Conservation (phyloP, 2,329 filamentous ascomycete species). For the Fusarium transvaalense region DNA sequence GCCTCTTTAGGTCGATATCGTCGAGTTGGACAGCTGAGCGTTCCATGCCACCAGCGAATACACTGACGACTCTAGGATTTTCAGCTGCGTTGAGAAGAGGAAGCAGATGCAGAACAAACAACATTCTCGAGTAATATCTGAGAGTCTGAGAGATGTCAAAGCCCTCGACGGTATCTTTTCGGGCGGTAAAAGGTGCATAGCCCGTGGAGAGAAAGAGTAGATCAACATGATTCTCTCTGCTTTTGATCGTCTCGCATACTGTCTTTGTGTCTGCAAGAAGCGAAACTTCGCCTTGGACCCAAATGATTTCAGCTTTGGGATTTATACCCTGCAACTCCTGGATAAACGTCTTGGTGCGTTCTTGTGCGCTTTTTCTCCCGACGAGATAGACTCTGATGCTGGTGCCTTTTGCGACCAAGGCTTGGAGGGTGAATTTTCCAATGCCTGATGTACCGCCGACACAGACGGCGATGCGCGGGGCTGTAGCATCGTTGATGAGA, state of each 20-base stretch:
- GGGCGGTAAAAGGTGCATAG: slow-evolving; percentile 57
- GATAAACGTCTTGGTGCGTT: slow-evolving; percentile 51
- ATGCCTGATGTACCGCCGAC: slow-evolving; percentile 62
- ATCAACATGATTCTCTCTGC: slow-evolving; percentile 56
- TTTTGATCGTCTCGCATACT: slow-evolving; percentile 55
- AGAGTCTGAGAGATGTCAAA: slow-evolving; percentile 57
- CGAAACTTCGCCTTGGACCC: slow-evolving; percentile 59
- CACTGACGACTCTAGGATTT: slow-evolving; percentile 45
- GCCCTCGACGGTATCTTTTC: slow-evolving; percentile 57
- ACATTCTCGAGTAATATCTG: slow-evolving; percentile 59
- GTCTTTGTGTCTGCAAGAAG: slow-evolving; percentile 58
- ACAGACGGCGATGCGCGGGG: slow-evolving; percentile 58
- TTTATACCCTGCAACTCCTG: slow-evolving; percentile 54
- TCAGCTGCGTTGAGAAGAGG: slow-evolving; percentile 53
- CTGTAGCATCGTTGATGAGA: slow-evolving; percentile 54
- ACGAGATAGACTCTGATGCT: slow-evolving; percentile 58
- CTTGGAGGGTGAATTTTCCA: slow-evolving; percentile 56
- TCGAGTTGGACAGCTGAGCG: slow-evolving; percentile 34
- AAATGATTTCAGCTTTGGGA: slow-evolving; percentile 57
- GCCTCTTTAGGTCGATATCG: slow-evolving; percentile 48
- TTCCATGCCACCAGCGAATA: slow-evolving; percentile 44
- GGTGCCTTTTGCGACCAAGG: slow-evolving; percentile 53
- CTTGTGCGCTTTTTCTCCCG: slow-evolving; percentile 56
- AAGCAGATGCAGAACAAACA: slow-evolving; percentile 56
- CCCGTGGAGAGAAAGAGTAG: slow-evolving; percentile 60